Evolutionary conservation across 176 grass and related monocot species (phyloP).

Genomic region (Carex cristatella): DNA sequence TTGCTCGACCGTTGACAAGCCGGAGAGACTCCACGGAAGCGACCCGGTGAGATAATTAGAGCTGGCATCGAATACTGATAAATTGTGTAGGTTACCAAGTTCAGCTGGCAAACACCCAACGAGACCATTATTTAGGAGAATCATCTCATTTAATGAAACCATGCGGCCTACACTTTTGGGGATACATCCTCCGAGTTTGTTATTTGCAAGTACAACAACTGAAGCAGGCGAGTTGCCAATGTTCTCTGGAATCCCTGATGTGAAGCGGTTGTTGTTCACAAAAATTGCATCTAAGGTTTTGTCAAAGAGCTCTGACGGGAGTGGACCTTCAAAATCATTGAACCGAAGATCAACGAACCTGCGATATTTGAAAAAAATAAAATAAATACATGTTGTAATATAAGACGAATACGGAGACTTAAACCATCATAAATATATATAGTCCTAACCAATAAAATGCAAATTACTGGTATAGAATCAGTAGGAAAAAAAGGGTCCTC

Average conservation of each 20-base stretch:
- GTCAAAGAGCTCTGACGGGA: conserved; percentile 40
- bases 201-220: conserved; percentile 37
- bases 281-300: conserved; percentile 39
- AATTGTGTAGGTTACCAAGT: conserved; percentile 20
- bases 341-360: conserved; percentile 33
- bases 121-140: conserved; percentile 34
- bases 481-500: not conserved
- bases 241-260: conserved; percentile 27
- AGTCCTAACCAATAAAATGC: not conserved
- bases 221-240: conserved; percentile 41
- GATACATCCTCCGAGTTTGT: conserved; percentile 36
- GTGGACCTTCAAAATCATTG: conserved; percentile 33
- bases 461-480: not conserved
- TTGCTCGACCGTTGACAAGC: conserved; percentile 11
- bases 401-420: not conserved
- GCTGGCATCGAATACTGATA: conserved; percentile 30
- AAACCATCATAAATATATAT: not conserved
- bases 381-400: not conserved
- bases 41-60: conserved; percentile 28
- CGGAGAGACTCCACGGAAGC: conserved; percentile 27
- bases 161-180: conserved; percentile 29
- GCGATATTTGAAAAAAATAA: not conserved
- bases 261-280: conserved; percentile 39
- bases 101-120: conserved; percentile 29
- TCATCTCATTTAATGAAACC: conserved; percentile 23